A percentile compares a stretch with the other conserved stretches of the same genome.
Conservation (phyloP, 345 rosid genomes). For the Eucalyptus sp. region DNA sequence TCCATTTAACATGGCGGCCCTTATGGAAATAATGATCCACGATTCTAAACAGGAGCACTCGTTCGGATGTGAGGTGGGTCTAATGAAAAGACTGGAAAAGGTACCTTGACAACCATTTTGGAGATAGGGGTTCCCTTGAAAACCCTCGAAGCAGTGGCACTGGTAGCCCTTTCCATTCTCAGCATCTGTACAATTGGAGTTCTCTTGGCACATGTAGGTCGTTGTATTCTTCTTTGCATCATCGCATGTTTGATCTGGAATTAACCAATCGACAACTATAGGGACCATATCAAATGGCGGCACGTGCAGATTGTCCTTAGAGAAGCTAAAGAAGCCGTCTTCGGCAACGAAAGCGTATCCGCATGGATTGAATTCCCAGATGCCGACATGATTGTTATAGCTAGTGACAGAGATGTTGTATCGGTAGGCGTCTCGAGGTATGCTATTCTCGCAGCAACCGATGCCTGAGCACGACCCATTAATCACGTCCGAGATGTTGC, state of each 20-base stretch:
- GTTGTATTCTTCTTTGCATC: not conserved
- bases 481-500: not conserved
- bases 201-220: not conserved
- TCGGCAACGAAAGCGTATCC: conserved; percentile 5
- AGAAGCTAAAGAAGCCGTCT: not conserved
- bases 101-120: not conserved
- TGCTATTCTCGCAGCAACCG: conserved; percentile 5
- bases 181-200: not conserved
- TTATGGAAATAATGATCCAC: not conserved
- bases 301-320: rapidly evolving
- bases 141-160: not conserved
- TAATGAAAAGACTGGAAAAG: not conserved
- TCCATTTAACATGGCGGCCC: not conserved
- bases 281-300: not conserved
- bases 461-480: conserved; percentile 1
- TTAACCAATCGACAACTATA: conserved; percentile 12
- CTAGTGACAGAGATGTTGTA: not conserved
- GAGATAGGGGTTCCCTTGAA: not conserved
- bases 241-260: not conserved
- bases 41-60: not conserved
- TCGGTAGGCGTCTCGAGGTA: not conserved
- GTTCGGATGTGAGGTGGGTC: not conserved
- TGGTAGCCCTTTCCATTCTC: not conserved
- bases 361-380: not conserved
- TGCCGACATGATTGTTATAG: not conserved